A percentile compares a stretch with the other conserved stretches of the same genome.
These are phyloP conservation scores for Zarea fungicola DNA, from an alignment of 2,329 filamentous ascomycete genomes.

Conservation along the genomic window DNA sequence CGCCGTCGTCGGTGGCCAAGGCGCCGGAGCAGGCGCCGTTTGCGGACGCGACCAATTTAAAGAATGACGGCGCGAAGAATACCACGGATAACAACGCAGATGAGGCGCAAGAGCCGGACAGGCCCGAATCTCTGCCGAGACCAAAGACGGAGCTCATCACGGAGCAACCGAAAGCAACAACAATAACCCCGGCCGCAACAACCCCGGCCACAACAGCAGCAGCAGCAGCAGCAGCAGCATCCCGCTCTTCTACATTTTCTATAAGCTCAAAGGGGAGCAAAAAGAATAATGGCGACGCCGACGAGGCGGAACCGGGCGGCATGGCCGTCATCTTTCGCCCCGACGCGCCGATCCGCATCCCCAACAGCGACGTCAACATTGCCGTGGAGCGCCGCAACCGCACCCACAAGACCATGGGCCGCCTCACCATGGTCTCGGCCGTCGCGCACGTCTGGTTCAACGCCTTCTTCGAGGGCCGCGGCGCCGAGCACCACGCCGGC, in stretches of 20 bases:
- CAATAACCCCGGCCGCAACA: too few relatives aligned
- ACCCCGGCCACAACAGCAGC: too few relatives aligned
- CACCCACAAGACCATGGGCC: constrained; percentile 68
- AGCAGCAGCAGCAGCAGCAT: background rate
- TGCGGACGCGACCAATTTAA: constrained; percentile 25
- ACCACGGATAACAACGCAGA: too few relatives aligned
- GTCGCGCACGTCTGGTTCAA: constrained; percentile 98
- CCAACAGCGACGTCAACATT: constrained; percentile 84
- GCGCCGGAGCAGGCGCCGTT: constrained; percentile 32
- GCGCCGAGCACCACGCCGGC: constrained; percentile 63
- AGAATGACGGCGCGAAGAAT: constrained; percentile 6
- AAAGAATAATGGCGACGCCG: constrained; percentile 16
- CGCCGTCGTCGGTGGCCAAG: constrained; percentile 28
- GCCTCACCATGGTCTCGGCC: constrained; percentile 84
- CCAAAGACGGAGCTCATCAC: constrained; percentile 2
- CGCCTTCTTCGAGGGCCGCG: constrained; percentile 79
- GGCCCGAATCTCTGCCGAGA: too few relatives aligned
- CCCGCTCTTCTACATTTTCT: background rate
- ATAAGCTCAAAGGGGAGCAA: background rate
- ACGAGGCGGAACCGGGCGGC: constrained; percentile 51
- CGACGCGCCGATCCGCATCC: constrained; percentile 59
- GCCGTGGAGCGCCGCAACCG: constrained; percentile 83
- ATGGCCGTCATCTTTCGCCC: constrained; percentile 77
- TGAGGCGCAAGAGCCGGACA: too few relatives aligned
- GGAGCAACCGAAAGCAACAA: background rate